Percentiles rank a stretch among this genome's conserved stretches.
Evolutionary conservation across 352 stramenopile species (phyloP).

Genomic region (Phytophthora sojae): DNA sequence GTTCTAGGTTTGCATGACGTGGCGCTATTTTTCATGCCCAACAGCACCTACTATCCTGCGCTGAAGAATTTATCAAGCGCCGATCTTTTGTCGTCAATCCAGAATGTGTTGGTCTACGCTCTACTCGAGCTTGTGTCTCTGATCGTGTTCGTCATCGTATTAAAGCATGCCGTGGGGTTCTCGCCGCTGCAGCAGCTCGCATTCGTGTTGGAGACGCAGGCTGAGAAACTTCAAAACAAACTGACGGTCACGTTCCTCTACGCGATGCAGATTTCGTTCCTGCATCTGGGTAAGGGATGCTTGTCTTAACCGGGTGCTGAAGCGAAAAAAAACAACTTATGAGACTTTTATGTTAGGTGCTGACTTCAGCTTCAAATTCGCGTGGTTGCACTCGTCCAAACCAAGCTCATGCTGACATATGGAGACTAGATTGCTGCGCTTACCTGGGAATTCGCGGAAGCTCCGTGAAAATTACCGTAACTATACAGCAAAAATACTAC

Average conservation of each 20-base stretch:
- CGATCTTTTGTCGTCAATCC: neutral
- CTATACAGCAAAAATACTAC: too few species aligned
- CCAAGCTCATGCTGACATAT: neutral
- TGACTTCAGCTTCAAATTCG: conserved; percentile 36
- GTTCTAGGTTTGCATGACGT: conserved; percentile 10
- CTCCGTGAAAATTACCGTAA: too few species aligned
- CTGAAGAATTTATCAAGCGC: conserved; percentile 1
- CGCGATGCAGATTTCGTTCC: conserved; percentile 32
- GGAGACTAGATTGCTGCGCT: too few species aligned
- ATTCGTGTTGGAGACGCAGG: conserved; percentile 41
- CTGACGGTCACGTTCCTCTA: conserved; percentile 34
- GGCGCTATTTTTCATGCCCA: conserved; percentile 17
- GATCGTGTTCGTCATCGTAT: neutral
- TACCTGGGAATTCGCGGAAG: too few species aligned
- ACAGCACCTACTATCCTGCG: conserved; percentile 17
- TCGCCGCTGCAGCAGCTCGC: conserved; percentile 30
- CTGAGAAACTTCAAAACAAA: conserved; percentile 29
- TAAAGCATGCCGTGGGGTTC: conserved; percentile 12
- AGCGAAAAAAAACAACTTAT: neutral
- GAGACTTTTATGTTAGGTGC: conserved; percentile 6
- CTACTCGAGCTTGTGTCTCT: conserved; percentile 21
- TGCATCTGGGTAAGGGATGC: conserved; percentile 24
- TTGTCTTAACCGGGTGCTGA: neutral
- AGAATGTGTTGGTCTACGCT: conserved; percentile 20
- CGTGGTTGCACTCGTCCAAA: conserved; percentile 8